Conservation (phyloP, 345 rosid genomes). For the Brassica nigra region DNA sequence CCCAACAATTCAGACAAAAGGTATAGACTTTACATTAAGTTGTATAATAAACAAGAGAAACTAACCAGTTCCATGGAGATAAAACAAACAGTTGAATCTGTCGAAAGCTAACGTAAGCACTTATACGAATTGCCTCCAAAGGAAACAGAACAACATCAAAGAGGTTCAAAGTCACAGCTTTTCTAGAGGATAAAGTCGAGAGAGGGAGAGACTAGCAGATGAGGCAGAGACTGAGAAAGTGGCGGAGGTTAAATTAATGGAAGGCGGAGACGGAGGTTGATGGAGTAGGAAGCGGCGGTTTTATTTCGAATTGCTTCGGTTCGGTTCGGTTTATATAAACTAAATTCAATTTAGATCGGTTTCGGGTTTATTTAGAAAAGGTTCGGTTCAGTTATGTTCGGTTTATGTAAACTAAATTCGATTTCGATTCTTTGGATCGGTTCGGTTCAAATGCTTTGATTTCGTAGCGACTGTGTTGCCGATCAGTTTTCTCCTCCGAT, state of each 20-base stretch:
- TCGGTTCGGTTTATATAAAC: background rate
- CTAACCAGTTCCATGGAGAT: slow-evolving; percentile 65
- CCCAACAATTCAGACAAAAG: slow-evolving; percentile 4
- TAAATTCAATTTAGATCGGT: background rate
- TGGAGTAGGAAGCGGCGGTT: slow-evolving; percentile 24
- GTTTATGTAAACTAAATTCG: background rate
- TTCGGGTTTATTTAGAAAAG: background rate
- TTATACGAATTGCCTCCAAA: background rate
- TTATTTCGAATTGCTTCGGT: background rate
- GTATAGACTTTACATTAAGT: background rate
- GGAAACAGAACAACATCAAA: background rate
- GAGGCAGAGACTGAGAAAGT: background rate
- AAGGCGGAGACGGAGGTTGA: slow-evolving; percentile 7
- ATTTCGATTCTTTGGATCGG: background rate
- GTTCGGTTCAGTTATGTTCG: background rate
- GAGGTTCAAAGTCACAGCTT: slow-evolving; percentile 1
- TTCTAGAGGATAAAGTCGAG: background rate
- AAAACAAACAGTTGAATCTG: slow-evolving; percentile 2
- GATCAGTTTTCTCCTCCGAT: background rate
- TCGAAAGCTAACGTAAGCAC: background rate
- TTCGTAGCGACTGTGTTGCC: background rate
- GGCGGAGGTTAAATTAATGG: background rate
- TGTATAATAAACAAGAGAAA: slow-evolving; percentile 25
- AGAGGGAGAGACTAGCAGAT: background rate
- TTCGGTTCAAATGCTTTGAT: background rate